Percentiles rank a stretch among this genome's conserved stretches.
Conservation (phyloP, 2,329 filamentous ascomycete genomes). For the Pseudogymnoascus sp. region DNA sequence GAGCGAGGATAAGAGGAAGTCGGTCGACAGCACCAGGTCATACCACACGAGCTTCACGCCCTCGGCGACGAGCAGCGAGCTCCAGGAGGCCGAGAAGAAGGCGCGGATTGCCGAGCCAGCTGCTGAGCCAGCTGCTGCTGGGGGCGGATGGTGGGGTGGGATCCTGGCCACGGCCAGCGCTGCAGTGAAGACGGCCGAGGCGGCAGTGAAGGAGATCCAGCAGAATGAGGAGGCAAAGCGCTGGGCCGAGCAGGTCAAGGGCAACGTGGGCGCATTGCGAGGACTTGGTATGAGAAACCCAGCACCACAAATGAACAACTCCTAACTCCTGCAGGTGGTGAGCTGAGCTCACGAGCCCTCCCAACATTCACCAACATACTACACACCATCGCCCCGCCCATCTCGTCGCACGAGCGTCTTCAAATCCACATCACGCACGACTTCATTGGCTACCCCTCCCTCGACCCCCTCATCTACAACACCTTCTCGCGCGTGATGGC, state of each 20-base stretch:
- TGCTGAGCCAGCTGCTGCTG: constrained; percentile 26
- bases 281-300: constrained; percentile 54
- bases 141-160: constrained; percentile 83
- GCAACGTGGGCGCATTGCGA: constrained; percentile 72
- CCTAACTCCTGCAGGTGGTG: constrained; percentile 55
- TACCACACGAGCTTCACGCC: constrained; percentile 66
- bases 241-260: constrained; percentile 89
- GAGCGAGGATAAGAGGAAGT: constrained; percentile 72
- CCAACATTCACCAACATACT: constrained; percentile 93
- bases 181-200: constrained; percentile 88
- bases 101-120: constrained; percentile 36
- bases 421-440: constrained; percentile 98
- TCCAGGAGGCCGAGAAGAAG: constrained; percentile 50
- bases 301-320: background rate
- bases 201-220: constrained; percentile 87
- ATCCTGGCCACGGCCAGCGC: constrained; percentile 67
- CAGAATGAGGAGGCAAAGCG: constrained; percentile 93
- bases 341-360: constrained; percentile 75
- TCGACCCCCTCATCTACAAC: constrained; percentile 84
- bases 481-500: constrained; percentile 95
- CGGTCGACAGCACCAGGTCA: constrained; percentile 66
- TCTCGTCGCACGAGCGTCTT: constrained; percentile 91
- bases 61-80: constrained; percentile 44
- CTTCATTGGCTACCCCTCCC: constrained; percentile 83
- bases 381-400: constrained; percentile 90